Base-by-base conservation (phyloP, 2,329 filamentous ascomycete species). In the Phaeosphaeria sp. region DNA sequence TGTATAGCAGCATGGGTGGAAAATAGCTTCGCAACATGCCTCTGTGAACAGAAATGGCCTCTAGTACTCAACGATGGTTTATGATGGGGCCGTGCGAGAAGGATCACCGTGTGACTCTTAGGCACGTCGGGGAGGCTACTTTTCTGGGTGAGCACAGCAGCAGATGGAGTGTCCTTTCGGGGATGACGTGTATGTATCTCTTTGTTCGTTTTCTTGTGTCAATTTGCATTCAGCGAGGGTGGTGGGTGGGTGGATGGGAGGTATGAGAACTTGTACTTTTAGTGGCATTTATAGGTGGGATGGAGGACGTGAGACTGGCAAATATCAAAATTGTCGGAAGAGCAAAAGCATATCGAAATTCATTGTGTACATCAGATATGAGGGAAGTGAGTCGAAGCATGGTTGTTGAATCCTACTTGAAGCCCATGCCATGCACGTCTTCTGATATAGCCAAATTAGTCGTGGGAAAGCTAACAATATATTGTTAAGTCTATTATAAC, bases 251-350 rank as follows among this genome's bases (percentile, higher is more conserved):
- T 33, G 48, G 52, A 53, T 48, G 63, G 18, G 43, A 17, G 44
- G 17, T 7, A 61, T 52, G 62, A 57, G 55, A 64, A 27, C 53
- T 74, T n/a, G 72, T 74, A 75, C 65, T 71, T 72, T 62, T 71
- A 73, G 55, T 66, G 69, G 60, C 67, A 67, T 74, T 75, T 66
- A 61, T 71, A 72, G 17, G 40, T 11, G 20, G 40, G 11, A 7
- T 36, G 6, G 30, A 13, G 30, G 30, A 3, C 3, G 30, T 13
- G 30, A 36, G 3, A 36, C 6, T 36, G 30, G 30, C 6, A 36
- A 3, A 36, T 13, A 36, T 36, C 6, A 7, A 36, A 36, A 3
- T 13, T 36, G 30, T 36, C 3, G 30, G 30, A 36, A 13, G 15
- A 3, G 11, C 30, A 36, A 13, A 36, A 36, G 11, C 15, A 36